Evolutionary conservation across 306 rosid species (phyloP), one percentile per base, ranked within the genome.

Genomic region (Inga oerstediana): DNA sequence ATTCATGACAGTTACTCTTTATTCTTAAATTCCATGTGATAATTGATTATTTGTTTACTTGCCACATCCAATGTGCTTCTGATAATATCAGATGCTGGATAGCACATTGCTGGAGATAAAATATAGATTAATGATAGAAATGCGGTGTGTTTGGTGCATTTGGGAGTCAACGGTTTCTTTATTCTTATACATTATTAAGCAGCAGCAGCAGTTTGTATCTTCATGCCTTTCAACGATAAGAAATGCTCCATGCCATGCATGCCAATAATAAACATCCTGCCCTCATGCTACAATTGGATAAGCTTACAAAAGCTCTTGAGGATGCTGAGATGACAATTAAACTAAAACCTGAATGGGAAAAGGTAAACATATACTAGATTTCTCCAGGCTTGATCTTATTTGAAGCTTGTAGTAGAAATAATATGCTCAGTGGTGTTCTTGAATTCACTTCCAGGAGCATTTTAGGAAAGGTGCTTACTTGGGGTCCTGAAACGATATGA

Each of bases 381-480:
- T 73, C 76, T 24, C 59, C 35, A 61, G 72, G 75, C 34, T 22
- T 46, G 68, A 11, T 54, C 34, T 73, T 77, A 72, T 77, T 68
- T 71, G 64, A 56, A 70, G 83, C 59, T 84, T 72, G 71, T 72
- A 65, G n/a, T 56, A 56, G 10, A 75, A 39, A 32, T 58, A 66
- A 70, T 56, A 22, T 88, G 69, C 66, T 66, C 8, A 75, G 46
- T 32, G 52, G 56, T 79, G 66, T 70, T 65, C 76, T 84, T 84
- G 83, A 88, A 87, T 85, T 86, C 34, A 32, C 34, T 32, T 86
- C 43, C 90, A 97, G 99, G 98, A 97, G 75, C 80, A 97, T 87
- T 97, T 94, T 91, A 89, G 99, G 89, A 97, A 94, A 88, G 98
- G 98, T 91, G 99, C 92, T 81, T 97, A 84, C 86, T 97, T 82